Percentiles rank a stretch among this genome's conserved stretches.
Evolutionary conservation across 345 rosid species (phyloP).

Genomic region (Lepidium africanum): DNA sequence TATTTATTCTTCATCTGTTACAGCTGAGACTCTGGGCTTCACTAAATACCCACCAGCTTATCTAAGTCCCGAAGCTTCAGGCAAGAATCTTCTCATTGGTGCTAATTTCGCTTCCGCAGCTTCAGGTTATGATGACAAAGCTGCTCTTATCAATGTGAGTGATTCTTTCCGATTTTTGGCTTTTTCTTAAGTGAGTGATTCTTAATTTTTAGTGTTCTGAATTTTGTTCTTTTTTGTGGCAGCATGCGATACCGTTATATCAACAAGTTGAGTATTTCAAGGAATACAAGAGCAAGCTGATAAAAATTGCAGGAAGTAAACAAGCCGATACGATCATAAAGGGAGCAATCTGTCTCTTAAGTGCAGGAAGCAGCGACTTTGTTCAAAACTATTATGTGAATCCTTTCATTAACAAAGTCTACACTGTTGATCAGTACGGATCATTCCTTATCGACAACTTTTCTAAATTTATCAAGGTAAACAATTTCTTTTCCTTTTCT

Average conservation of each 20-base stretch:
- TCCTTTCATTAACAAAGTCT: conserved; percentile 50
- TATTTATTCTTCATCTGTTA: not conserved
- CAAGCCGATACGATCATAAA: conserved; percentile 52
- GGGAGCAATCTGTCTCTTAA: conserved; percentile 52
- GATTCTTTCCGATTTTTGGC: not conserved
- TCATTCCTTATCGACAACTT: conserved; percentile 45
- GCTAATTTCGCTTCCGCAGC: conserved; percentile 94
- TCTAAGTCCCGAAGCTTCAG: conserved; percentile 82
- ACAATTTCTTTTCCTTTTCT: not conserved
- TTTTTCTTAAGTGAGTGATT: no score
- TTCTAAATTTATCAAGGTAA: conserved; percentile 57
- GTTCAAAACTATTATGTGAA: conserved; percentile 81
- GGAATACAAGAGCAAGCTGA: conserved; percentile 71
- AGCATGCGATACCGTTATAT: conserved; percentile 77
- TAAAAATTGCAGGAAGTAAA: conserved; percentile 50
- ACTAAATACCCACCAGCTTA: conserved; percentile 71
- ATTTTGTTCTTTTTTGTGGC: conserved; percentile 4
- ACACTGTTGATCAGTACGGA: conserved; percentile 66
- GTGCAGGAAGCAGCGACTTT: conserved; percentile 89
- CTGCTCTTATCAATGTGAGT: conserved; percentile 52
- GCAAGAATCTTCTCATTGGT: conserved; percentile 86
- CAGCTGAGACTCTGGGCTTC: conserved; percentile 88
- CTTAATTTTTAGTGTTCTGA: not conserved
- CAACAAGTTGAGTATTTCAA: conserved; percentile 69
- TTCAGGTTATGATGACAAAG: conserved; percentile 77